Evolutionary conservation across 202 grass and related monocot species (phyloP).

Genomic region (Dendrocalamus latiflorus): DNA sequence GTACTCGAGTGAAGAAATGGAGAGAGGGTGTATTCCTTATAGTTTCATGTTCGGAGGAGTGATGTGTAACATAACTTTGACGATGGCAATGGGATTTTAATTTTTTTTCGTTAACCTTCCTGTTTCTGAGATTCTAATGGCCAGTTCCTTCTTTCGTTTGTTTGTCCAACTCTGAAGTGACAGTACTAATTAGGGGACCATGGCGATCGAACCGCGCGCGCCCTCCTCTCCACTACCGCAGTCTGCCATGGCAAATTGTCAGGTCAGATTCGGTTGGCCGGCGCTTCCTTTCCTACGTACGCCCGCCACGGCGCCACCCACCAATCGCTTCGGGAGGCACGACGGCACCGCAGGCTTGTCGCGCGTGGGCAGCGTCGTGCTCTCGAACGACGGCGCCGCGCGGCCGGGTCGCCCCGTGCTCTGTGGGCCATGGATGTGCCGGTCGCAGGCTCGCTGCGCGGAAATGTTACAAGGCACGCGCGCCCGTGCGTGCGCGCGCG

Average conservation of each 20-base stretch:
- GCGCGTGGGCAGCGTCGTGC: not conserved
- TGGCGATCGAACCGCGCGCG: not conserved
- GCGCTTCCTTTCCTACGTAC: not conserved
- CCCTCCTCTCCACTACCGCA: not conserved
- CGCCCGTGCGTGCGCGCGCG: not conserved
- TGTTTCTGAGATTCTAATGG: not conserved
- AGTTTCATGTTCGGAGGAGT: not conserved
- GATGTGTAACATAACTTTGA: not conserved
- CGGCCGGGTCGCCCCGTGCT: not conserved
- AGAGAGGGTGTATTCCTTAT: not conserved
- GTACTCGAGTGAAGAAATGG: not conserved
- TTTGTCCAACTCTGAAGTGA: not conserved
- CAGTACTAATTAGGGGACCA: not conserved
- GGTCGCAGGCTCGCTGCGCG: too few relatives aligned
- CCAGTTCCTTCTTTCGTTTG: not conserved
- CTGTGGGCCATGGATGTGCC: too few relatives aligned
- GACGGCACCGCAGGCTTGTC: not conserved
- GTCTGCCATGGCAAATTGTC: not conserved
- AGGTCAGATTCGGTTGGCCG: not conserved
- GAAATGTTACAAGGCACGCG: too few relatives aligned
- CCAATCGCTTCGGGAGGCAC: not conserved
- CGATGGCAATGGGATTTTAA: not conserved
- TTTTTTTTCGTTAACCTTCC: not conserved
- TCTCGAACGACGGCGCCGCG: not conserved
- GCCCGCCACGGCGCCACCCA: not conserved